phyloP scores from a whole-genome alignment of 1,284 basidiomycete species.

The Ustilago loliicola region DNA sequence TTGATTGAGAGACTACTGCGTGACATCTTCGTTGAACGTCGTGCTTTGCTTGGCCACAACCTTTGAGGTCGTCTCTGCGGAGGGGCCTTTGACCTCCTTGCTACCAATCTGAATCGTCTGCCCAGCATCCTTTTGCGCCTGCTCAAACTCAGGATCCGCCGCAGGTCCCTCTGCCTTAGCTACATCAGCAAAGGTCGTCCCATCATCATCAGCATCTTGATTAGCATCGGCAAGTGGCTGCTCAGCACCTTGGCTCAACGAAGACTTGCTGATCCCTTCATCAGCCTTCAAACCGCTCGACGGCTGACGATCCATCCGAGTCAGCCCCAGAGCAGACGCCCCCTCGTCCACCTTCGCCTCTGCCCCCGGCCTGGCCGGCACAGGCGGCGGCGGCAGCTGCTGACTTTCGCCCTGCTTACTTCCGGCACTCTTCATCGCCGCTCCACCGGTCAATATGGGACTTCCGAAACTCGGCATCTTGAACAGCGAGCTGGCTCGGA shows the following conservation, averaged over 20 bases:
- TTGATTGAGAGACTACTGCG: background rate
- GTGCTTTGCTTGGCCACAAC: background rate
- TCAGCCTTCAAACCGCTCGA: background rate
- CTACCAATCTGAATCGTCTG: slow-evolving; percentile 23
- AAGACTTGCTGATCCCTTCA: background rate
- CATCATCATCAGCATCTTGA: background rate
- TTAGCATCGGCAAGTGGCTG: background rate
- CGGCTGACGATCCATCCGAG: slow-evolving; percentile 3
- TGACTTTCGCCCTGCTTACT: background rate
- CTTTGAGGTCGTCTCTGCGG: background rate
- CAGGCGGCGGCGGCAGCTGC: slow-evolving; percentile 10
- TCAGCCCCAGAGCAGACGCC: slow-evolving; percentile 20
- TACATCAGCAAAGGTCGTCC: slow-evolving; percentile 23
- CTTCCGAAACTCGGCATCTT: slow-evolving; percentile 49
- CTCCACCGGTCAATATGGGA: slow-evolving; percentile 17
- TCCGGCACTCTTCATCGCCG: background rate
- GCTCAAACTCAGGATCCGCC: slow-evolving; percentile 23
- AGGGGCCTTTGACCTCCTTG: slow-evolving; percentile 31
- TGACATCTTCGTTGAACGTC: background rate
- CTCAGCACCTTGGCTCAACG: background rate
- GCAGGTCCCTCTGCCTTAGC: slow-evolving; percentile 33
- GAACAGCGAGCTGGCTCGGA: slow-evolving; percentile 41
- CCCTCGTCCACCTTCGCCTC: background rate
- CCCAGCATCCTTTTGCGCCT: slow-evolving; percentile 28
- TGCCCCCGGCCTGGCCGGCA: slow-evolving; percentile 10